These are phyloP conservation scores for Neonothopanus nambi DNA, from an alignment of 1,284 basidiomycete genomes.

Conservation along the genomic window DNA sequence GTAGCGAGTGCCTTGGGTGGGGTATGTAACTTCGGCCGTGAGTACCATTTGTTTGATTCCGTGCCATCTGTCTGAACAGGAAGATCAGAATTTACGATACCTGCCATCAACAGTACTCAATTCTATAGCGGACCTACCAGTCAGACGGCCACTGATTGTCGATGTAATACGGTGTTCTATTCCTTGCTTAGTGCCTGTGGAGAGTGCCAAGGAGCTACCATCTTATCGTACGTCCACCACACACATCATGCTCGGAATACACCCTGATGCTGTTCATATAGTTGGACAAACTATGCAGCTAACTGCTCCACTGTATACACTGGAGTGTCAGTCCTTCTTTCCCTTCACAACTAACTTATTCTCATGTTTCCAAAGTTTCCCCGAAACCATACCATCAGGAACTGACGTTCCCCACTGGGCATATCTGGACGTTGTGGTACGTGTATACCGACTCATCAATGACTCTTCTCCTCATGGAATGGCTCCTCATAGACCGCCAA, in stretches of 20 bases:
- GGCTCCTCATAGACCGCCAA: constrained; percentile 13
- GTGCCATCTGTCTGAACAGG: neutral
- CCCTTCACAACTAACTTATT: neutral
- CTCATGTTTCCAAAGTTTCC: constrained; percentile 21
- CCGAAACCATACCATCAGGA: constrained; percentile 24
- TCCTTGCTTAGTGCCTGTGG: constrained; percentile 10
- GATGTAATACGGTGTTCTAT: constrained; percentile 8
- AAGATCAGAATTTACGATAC: constrained; percentile 2
- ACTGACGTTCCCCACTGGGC: constrained; percentile 31
- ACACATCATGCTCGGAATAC: too few species aligned
- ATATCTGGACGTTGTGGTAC: constrained; percentile 31
- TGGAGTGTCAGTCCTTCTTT: constrained; percentile 2
- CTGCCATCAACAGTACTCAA: constrained; percentile 4
- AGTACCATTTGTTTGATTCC: neutral
- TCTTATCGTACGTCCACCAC: neutral
- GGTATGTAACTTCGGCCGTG: constrained; percentile 5
- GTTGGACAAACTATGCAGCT: constrained; percentile 6
- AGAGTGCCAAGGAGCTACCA: constrained; percentile 7
- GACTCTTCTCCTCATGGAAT: constrained; percentile 19
- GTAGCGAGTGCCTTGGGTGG: constrained; percentile 8
- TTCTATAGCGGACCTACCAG: constrained; percentile 7
- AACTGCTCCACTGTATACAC: constrained; percentile 10
- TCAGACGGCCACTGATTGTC: constrained; percentile 2
- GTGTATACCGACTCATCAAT: constrained; percentile 19
- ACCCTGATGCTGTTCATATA: neutral